These are phyloP conservation scores for Crucihimalaya himalaica DNA, from an alignment of 345 rosid species.

Conservation along the genomic window DNA sequence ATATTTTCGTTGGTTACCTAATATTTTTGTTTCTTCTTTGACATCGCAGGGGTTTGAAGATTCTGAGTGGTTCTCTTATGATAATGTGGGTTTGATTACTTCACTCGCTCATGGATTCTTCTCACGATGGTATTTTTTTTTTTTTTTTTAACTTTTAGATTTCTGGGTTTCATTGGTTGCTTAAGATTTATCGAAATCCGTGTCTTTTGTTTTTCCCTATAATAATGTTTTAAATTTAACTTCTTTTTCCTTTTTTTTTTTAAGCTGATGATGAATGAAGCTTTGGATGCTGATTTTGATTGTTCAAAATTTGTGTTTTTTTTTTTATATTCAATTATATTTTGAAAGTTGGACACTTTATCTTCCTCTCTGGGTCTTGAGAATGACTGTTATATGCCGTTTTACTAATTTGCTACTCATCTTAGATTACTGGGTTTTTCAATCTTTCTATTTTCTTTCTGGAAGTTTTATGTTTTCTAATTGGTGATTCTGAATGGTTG, in stretches of 20 bases:
- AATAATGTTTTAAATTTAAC: slow-evolving; percentile 12
- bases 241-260: not conserved
- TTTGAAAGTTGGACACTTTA: slow-evolving; percentile 28
- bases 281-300: slow-evolving; percentile 36
- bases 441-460: not conserved
- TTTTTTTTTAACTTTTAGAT: slow-evolving; percentile 9
- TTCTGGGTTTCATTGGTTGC: slow-evolving; percentile 34
- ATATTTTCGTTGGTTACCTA: not conserved
- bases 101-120: slow-evolving; percentile 36
- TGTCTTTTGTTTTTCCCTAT: slow-evolving; percentile 12
- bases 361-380: not conserved
- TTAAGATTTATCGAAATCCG: slow-evolving; percentile 34
- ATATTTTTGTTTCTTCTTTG: not conserved
- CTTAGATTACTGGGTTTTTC: slow-evolving; percentile 12
- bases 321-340: slow-evolving; percentile 9
- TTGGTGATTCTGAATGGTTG: slow-evolving; percentile 29
- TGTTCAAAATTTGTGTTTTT: slow-evolving; percentile 12
- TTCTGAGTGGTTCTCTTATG: not conserved
- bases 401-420: slow-evolving; percentile 23
- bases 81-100: slow-evolving; percentile 40
- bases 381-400: not conserved
- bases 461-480: slow-evolving; percentile 3
- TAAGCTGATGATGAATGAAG: slow-evolving; percentile 10
- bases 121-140: slow-evolving; percentile 29
- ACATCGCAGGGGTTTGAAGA: slow-evolving; percentile 36